Evolutionary conservation across 345 rosid species (phyloP), one percentile per base, ranked within the genome.

Genomic region (Hibiscus trionum): DNA sequence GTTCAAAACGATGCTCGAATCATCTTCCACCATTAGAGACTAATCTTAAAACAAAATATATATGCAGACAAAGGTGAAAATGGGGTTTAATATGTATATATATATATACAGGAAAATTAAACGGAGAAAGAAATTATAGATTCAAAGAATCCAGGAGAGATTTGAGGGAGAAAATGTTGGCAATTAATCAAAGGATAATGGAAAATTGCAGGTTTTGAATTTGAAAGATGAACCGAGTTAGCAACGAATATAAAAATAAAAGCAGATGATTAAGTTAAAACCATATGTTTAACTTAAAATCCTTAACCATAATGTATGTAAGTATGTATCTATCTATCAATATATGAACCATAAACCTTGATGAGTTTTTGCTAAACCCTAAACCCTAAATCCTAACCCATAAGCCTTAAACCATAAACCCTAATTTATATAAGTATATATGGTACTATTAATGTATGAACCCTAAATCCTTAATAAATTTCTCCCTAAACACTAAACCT

Each of bases 1-100:
- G 64, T 71, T 75, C 4, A 70, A 31, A 65, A 73, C 78, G 61
- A 75, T 78, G 79, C 76, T 83, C 10, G 80, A 49, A 46, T 75
- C 80, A 26, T 70, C 80, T 17, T 80, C 77, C 47, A 73, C 80
- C 82, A 73, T 69, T 31, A 37, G 11, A 11, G 17, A 39, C 3
- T 35, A 16, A 9, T 64, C 46, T n/a, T 5, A 52, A 44, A 61
- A 5, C 37, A 66, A 21, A 60, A 46, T 2, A 10, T 60, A 17
- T 57, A 11, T n/a, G 64, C 44, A n/a, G 53, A 61, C 50, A 21
- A 17, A 73, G 15, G 5, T 50, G 9, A 1, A 26, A 52, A 67
- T 61, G 44, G 5, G 55, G 39, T 0, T 2, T 37, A 10, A 68
- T 16, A n/a, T n/a, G n/a, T n/a, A 61, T 19, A 61, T 29, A 39